Base-by-base conservation (phyloP, 2,329 filamentous ascomycete species). In the Colletotrichum sp. region DNA sequence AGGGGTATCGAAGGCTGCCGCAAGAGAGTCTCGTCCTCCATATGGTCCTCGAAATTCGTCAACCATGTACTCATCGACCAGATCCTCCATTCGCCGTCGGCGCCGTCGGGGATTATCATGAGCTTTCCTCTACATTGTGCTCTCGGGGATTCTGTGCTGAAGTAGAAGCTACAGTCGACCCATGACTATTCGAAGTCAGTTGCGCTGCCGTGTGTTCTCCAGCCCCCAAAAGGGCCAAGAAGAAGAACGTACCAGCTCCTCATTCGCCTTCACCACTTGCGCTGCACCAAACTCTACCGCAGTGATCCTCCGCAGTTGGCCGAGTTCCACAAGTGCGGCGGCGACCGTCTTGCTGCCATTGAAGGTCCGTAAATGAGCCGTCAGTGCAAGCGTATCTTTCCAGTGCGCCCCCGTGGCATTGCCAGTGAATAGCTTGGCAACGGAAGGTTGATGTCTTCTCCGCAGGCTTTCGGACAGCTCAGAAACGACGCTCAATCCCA, bases 1-100 rank as follows among this genome's bases (percentile, higher is more conserved):
- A 82, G 68, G 0, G 78, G 63, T 13, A 66, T 66, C 4, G 78
- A 76, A 4, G 83, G 80, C 0, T 72, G 64, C 0, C 74, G 63
- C 0, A 85, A 78, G 0, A 81, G 71, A 0, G 52, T 48, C 71
- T 81, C 78, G 64, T 84, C 78, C 39, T 86, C 84, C 0, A 80
- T 76, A 12, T 80, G 78, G 0, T 75, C 43, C 24, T 79, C 76
- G 3, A 83, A 67, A 8, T 75, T 73, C 9, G 77, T 77, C 3
- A 85, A 59, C 79, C 80, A 82, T 1, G 84, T 85, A 9, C 55
- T 74, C 67, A 85, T 66, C 1, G 79, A 73, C 83, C 84, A 85
- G 21, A 85, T 83, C 76, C 82, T 85, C 83, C 83, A 85, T 6
- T 65, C 13, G 4, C 78, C 30, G 1, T 43, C 39, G 1, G 64